A percentile compares a stretch with the other conserved stretches of the same genome.
Evolutionary conservation across 2,329 filamentous ascomycete species (phyloP).

Genomic region (Fusarium nelsonii): DNA sequence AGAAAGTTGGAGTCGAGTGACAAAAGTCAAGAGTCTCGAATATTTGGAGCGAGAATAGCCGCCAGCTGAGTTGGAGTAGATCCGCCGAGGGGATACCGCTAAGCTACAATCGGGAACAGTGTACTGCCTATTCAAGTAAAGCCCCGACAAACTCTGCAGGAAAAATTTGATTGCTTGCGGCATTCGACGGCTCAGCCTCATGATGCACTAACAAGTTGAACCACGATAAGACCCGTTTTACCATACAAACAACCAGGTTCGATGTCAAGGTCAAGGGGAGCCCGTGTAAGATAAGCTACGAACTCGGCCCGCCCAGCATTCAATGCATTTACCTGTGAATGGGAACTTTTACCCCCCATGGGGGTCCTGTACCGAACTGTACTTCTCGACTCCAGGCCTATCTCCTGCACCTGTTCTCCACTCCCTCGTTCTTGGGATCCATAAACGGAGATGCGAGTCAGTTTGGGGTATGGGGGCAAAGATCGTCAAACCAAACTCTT

Average conservation of each 20-base stretch:
- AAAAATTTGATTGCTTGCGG: slow-evolving; percentile 21
- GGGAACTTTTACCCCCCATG: slow-evolving; percentile 14
- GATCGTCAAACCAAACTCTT: slow-evolving; percentile 33
- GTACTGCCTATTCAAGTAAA: neutral
- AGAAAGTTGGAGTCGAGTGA: slow-evolving; percentile 11
- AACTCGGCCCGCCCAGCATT: slow-evolving; percentile 20
- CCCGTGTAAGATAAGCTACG: slow-evolving; percentile 28
- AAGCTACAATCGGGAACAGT: neutral
- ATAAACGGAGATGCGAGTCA: slow-evolving; percentile 39
- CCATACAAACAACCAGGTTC: neutral
- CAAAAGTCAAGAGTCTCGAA: neutral
- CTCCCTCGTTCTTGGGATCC: slow-evolving; percentile 9
- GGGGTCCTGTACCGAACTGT: slow-evolving; percentile 7
- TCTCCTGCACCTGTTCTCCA: slow-evolving; percentile 14
- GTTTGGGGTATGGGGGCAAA: slow-evolving; percentile 34
- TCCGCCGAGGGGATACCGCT: slow-evolving; percentile 7
- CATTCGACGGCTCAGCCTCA: slow-evolving; percentile 28
- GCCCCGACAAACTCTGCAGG: slow-evolving; percentile 32
- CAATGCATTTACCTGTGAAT: neutral
- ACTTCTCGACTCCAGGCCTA: slow-evolving; percentile 12
- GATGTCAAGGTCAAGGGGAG: neutral
- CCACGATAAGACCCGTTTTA: slow-evolving; percentile 20
- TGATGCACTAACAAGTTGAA: neutral
- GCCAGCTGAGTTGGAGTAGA: slow-evolving; percentile 32
- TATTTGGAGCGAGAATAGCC: slow-evolving; percentile 30